Percentiles rank a stretch among this genome's conserved stretches.
Conservation (phyloP, 306 rosid species). For the Inga laurina region DNA sequence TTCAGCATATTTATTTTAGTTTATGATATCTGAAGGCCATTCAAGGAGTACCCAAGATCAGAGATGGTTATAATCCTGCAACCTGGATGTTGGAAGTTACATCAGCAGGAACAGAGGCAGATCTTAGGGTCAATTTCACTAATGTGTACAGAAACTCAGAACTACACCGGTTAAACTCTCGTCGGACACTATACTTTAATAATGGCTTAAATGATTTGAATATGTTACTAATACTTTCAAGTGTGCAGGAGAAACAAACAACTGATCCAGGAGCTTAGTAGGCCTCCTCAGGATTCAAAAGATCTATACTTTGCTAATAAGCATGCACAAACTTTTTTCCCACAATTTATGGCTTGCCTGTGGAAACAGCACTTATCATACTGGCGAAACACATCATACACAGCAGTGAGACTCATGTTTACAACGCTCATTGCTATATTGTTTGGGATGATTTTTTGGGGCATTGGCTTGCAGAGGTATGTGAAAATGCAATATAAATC, state of each 20-base stretch:
- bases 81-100: slow-evolving; percentile 94
- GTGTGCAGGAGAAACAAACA: slow-evolving; percentile 19
- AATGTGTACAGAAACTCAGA: slow-evolving; percentile 18
- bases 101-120: slow-evolving; percentile 69
- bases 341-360: slow-evolving; percentile 14
- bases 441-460: slow-evolving; percentile 21
- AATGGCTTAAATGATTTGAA: neutral
- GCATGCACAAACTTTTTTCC: neutral
- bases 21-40: slow-evolving; percentile 50
- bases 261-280: slow-evolving; percentile 16
- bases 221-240: neutral
- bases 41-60: slow-evolving; percentile 70
- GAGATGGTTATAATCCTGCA: slow-evolving; percentile 85
- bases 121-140: slow-evolving; percentile 54
- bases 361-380: slow-evolving; percentile 26
- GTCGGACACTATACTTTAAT: neutral
- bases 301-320: slow-evolving; percentile 5
- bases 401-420: slow-evolving; percentile 20
- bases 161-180: slow-evolving; percentile 12
- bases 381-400: slow-evolving; percentile 21
- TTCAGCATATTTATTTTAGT: neutral
- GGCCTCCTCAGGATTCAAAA: slow-evolving; percentile 2
- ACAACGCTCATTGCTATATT: slow-evolving; percentile 21
- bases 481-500: neutral
- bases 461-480: slow-evolving; percentile 20